A percentile compares a stretch with the other conserved stretches of the same genome.
phyloP scores from a whole-genome alignment of 2,329 filamentous ascomycete species.

The Leptographium radiaticola region DNA sequence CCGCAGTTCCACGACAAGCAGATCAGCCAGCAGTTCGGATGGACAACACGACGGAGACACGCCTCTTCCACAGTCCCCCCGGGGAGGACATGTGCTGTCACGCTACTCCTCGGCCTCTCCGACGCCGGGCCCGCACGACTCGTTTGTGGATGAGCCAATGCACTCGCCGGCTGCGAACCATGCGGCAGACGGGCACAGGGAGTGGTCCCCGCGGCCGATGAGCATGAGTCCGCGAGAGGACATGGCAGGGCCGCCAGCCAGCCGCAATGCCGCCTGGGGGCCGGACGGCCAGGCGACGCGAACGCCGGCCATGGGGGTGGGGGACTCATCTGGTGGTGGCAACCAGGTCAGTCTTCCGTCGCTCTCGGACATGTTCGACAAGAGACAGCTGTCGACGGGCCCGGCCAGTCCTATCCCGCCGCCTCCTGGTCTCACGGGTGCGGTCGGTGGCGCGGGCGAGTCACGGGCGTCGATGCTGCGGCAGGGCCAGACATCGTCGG shows the following conservation, averaged over 20 bases:
- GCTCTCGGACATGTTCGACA: slow-evolving; percentile 34
- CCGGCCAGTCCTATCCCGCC: slow-evolving; percentile 16
- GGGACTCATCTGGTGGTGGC: background rate
- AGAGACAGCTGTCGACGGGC: slow-evolving; percentile 12
- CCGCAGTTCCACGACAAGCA: slow-evolving; percentile 27
- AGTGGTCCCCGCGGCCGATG: slow-evolving; percentile 16
- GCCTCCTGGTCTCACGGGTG: slow-evolving; percentile 13
- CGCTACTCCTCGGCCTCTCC: slow-evolving; percentile 29
- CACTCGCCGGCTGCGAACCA: slow-evolving; percentile 29
- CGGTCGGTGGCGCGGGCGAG: background rate
- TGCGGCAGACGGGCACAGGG: slow-evolving; percentile 17
- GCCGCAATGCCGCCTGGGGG: background rate
- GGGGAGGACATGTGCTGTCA: slow-evolving; percentile 34
- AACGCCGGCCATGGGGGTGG: slow-evolving; percentile 14
- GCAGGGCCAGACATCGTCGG: slow-evolving; percentile 26
- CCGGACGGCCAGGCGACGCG: slow-evolving; percentile 3
- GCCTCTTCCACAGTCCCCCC: slow-evolving; percentile 6
- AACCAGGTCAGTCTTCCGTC: slow-evolving; percentile 28
- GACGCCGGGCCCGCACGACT: slow-evolving; percentile 21
- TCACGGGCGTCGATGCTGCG: slow-evolving; percentile 24
- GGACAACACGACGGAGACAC: slow-evolving; percentile 32
- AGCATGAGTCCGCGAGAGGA: slow-evolving; percentile 14
- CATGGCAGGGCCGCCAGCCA: slow-evolving; percentile 7
- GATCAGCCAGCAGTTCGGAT: slow-evolving; percentile 34
- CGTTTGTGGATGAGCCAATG: slow-evolving; percentile 25